Evolutionary conservation across 331 rosid species (phyloP).

Genomic region (Acacia pycnantha): DNA sequence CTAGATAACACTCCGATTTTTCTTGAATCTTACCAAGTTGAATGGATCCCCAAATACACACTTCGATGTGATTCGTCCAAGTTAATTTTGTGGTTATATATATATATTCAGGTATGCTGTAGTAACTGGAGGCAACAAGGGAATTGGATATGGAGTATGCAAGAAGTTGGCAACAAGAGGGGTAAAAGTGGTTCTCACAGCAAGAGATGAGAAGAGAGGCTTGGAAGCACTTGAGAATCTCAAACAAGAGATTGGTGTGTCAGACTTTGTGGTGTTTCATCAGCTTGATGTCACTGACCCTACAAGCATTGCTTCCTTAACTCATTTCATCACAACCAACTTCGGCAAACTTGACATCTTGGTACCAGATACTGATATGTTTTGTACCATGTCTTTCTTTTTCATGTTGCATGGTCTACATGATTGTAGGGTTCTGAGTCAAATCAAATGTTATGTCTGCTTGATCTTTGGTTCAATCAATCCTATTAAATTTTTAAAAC

Average conservation of each 20-base stretch:
- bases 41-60: not conserved
- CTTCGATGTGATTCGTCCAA: not conserved
- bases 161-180: constrained; percentile 43
- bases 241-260: constrained; percentile 8
- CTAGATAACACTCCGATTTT: not conserved
- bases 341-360: constrained; percentile 17
- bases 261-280: not conserved
- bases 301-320: constrained; percentile 3
- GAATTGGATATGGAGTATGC: constrained; percentile 39
- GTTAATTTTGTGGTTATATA: not conserved
- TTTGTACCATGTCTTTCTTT: not conserved
- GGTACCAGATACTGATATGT: too few species aligned
- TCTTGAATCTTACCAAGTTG: not conserved
- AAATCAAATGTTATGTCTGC: too few species aligned
- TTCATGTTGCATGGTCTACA: too few species aligned
- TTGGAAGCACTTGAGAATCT: constrained; percentile 40
- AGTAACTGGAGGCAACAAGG: constrained; percentile 52
- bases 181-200: constrained; percentile 38
- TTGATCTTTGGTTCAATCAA: too few species aligned
- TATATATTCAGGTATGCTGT: constrained; percentile 34
- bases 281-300: constrained; percentile 8
- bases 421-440: too few species aligned
- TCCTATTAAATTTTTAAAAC: too few species aligned
- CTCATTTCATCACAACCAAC: constrained; percentile 37
- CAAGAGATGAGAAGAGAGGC: constrained; percentile 49